These are phyloP conservation scores for Herpomyces periplanetae DNA, from an alignment of 2,329 filamentous ascomycete genomes.

Conservation along the genomic window DNA sequence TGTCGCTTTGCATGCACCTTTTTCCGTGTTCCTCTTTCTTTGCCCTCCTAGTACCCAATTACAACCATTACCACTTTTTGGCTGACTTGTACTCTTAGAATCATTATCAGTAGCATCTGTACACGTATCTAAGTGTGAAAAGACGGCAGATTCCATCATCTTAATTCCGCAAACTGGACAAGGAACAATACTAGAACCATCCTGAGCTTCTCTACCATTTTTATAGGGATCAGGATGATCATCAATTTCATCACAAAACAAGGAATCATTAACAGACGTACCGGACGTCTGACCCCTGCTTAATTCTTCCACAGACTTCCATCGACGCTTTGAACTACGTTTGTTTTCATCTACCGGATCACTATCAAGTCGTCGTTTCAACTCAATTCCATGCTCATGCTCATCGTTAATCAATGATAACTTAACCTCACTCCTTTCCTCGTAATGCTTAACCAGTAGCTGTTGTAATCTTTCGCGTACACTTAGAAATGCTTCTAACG, in stretches of 20 bases:
- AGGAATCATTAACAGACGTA: too few species aligned
- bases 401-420: conserved; percentile 6
- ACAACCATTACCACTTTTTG: conserved; percentile 1
- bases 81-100: conserved; percentile 5
- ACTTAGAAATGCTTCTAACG: conserved; percentile 33
- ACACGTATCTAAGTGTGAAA: conserved; percentile 35
- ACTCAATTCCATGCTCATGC: conserved; percentile 3
- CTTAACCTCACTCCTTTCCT: conserved; percentile 3
- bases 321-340: conserved; percentile 6
- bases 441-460: conserved; percentile 16
- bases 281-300: too few species aligned
- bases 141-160: conserved; percentile 45
- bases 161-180: conserved; percentile 43
- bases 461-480: conserved; percentile 20
- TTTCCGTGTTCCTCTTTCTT: neutral
- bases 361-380: conserved; percentile 14
- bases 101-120: conserved; percentile 6
- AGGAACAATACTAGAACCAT: conserved; percentile 31
- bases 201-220: conserved; percentile 7
- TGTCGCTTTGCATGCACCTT: neutral
- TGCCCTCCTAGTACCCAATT: neutral
- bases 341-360: conserved; percentile 6
- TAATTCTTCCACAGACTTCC: conserved; percentile 13
- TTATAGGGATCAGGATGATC: conserved; percentile 8
- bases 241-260: neutral